phyloP scores from a whole-genome alignment of 2,329 filamentous ascomycete genomes.

The Berkeleyomyces basicola region DNA sequence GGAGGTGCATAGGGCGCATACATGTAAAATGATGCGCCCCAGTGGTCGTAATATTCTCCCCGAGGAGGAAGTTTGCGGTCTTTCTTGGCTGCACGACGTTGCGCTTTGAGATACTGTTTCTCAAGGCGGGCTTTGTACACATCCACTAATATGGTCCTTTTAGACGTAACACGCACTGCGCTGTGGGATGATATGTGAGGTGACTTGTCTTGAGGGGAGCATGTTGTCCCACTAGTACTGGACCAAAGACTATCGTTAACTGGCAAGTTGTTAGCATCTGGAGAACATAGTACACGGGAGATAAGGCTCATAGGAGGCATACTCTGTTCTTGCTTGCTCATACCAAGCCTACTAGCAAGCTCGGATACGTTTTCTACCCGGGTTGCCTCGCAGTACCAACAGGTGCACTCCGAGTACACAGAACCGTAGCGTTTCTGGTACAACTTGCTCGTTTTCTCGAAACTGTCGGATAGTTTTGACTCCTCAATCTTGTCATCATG shows the following conservation, averaged over 20 bases:
- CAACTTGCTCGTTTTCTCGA: conserved; percentile 54
- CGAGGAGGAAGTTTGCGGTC: conserved; percentile 30
- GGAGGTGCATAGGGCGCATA: conserved; percentile 31
- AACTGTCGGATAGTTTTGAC: conserved; percentile 41
- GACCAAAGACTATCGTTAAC: conserved; percentile 28
- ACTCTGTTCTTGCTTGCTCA: conserved; percentile 30
- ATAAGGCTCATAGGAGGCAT: conserved; percentile 10
- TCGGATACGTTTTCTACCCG: conserved; percentile 21
- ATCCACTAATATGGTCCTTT: neutral
- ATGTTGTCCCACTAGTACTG: conserved; percentile 30
- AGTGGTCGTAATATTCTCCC: conserved; percentile 36
- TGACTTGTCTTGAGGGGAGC: conserved; percentile 38
- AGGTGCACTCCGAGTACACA: conserved; percentile 62
- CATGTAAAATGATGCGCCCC: conserved; percentile 36
- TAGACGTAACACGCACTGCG: conserved; percentile 29
- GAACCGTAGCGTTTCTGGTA: conserved; percentile 50
- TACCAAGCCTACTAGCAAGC: conserved; percentile 28
- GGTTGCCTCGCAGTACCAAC: conserved; percentile 65
- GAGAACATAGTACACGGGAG: neutral
- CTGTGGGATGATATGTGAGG: conserved; percentile 63
- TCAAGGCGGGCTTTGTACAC: conserved; percentile 26
- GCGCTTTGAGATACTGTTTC: conserved; percentile 38
- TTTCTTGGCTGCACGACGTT: conserved; percentile 31
- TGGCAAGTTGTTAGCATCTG: conserved; percentile 6
- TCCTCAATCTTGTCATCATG: conserved; percentile 77